A percentile compares a stretch with the other conserved stretches of the same genome.
phyloP scores from a whole-genome alignment of 345 rosid species.

The Sisymbrium altissimum region DNA sequence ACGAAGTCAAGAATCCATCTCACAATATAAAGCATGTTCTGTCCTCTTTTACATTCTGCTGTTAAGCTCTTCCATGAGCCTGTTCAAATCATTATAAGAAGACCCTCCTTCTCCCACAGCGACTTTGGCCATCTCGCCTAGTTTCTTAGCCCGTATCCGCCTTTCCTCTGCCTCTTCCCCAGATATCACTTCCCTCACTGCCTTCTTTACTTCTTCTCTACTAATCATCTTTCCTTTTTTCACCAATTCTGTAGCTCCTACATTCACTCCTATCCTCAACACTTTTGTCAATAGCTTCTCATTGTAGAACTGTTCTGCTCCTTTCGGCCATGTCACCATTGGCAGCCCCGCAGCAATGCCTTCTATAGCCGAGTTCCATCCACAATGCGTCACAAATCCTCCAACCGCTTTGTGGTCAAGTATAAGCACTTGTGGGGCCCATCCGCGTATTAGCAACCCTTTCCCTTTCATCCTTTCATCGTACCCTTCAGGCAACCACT shows the following conservation, averaged over 20 bases:
- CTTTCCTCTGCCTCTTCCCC: constrained; percentile 38
- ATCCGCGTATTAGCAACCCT: constrained; percentile 53
- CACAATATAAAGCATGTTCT: background rate
- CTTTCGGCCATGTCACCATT: constrained; percentile 50
- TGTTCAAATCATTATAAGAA: constrained; percentile 33
- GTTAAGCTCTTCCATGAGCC: constrained; percentile 20
- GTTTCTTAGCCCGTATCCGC: constrained; percentile 18
- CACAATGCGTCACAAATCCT: constrained; percentile 56
- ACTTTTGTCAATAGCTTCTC: constrained; percentile 46
- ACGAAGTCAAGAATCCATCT: constrained; percentile 7
- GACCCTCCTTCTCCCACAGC: constrained; percentile 36
- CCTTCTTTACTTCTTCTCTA: constrained; percentile 38
- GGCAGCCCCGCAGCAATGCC: constrained; percentile 49
- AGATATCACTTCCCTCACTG: constrained; percentile 30
- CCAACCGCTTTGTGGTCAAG: constrained; percentile 52
- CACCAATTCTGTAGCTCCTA: constrained; percentile 37
- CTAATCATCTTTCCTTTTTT: constrained; percentile 33
- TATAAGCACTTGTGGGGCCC: constrained; percentile 62
- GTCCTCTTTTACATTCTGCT: background rate
- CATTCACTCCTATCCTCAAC: constrained; percentile 37
- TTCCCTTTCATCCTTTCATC: constrained; percentile 35
- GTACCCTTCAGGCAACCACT: constrained; percentile 42
- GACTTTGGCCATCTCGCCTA: constrained; percentile 30
- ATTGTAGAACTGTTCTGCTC: constrained; percentile 50
- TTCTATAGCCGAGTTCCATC: constrained; percentile 60